A percentile compares a stretch with the other conserved stretches of the same genome.
These are phyloP conservation scores for Toxicodendron radicans DNA, from an alignment of 345 rosid species.

Conservation along the genomic window DNA sequence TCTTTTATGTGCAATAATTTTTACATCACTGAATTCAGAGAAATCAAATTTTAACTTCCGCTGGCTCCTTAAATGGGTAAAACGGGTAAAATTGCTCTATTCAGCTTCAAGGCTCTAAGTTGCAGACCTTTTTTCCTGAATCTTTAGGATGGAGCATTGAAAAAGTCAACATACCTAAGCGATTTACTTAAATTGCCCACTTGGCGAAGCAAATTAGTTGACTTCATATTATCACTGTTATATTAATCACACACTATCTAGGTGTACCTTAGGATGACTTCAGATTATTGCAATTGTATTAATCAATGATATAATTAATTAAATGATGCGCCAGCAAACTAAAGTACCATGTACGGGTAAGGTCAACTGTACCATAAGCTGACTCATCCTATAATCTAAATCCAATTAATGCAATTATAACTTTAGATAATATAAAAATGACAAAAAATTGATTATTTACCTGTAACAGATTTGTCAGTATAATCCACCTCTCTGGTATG, in stretches of 20 bases:
- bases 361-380: background rate
- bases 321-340: background rate
- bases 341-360: background rate
- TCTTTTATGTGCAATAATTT: background rate
- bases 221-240: constrained; percentile 3
- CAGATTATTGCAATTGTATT: background rate
- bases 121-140: background rate
- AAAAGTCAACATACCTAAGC: background rate
- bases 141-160: background rate
- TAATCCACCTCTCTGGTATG: constrained; percentile 88
- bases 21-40: background rate
- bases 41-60: background rate
- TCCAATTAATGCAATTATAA: background rate
- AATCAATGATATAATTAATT: background rate
- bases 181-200: background rate
- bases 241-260: background rate
- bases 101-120: too few relatives aligned
- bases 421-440: background rate
- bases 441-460: constrained; percentile 26
- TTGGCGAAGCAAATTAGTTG: background rate
- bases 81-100: too few relatives aligned
- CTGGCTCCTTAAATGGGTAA: background rate
- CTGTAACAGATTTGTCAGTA: constrained; percentile 86
- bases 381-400: constrained; percentile 1
- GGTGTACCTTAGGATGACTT: background rate